A percentile compares a stretch with the other conserved stretches of the same genome.
These are phyloP conservation scores for Schwanniomyces polymorphus DNA, from an alignment of 805 yeast species.

Conservation along the genomic window DNA sequence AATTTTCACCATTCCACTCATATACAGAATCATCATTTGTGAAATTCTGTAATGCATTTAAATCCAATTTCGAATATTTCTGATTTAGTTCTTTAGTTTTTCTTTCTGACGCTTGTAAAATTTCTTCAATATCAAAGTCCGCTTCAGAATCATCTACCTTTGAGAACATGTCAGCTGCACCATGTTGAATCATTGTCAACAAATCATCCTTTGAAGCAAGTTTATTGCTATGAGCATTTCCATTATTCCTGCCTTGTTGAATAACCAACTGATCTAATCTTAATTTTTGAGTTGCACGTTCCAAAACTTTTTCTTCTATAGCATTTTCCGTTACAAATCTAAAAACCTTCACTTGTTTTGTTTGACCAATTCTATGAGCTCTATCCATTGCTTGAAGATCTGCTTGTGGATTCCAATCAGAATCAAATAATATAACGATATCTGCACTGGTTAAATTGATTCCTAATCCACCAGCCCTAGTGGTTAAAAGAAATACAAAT, in stretches of 20 bases:
- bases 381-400: constrained; percentile 89
- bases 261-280: constrained; percentile 80
- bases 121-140: constrained; percentile 60
- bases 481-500: constrained; percentile 73
- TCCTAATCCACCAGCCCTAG: constrained; percentile 91
- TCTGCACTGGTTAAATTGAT: constrained; percentile 82
- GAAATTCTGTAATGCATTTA: constrained; percentile 77
- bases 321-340: constrained; percentile 80
- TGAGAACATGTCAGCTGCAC: constrained; percentile 67
- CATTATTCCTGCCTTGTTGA: constrained; percentile 64
- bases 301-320: constrained; percentile 79
- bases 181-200: constrained; percentile 79
- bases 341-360: constrained; percentile 77
- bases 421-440: constrained; percentile 70
- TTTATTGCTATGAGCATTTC: constrained; percentile 30
- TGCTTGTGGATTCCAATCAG: constrained; percentile 90
- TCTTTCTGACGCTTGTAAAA: constrained; percentile 59
- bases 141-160: constrained; percentile 30
- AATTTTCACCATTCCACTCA: constrained; percentile 87
- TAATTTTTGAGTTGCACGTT: constrained; percentile 78
- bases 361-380: constrained; percentile 87
- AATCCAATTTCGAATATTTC: constrained; percentile 65
- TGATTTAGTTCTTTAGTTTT: constrained; percentile 62
- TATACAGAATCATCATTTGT: constrained; percentile 68
- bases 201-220: constrained; percentile 67